phyloP scores from a whole-genome alignment of 176 grass and related monocot genomes.

The Echinochloa phyllopogon region DNA sequence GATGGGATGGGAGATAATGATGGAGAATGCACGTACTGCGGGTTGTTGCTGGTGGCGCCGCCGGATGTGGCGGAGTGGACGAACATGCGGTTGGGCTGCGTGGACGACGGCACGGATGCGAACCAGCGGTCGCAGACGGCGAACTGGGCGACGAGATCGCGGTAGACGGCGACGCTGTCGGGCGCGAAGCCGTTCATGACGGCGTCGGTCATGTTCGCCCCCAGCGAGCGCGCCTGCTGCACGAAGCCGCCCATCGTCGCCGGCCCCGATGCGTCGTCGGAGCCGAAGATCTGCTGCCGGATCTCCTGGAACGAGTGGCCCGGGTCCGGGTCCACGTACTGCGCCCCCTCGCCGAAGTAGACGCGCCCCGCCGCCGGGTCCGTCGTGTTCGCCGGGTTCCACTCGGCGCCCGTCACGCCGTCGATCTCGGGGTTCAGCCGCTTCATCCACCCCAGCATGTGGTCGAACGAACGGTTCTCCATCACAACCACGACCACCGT shows the following conservation, averaged over 20 bases:
- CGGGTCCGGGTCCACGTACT: slow-evolving; percentile 94
- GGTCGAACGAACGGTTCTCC: slow-evolving; percentile 99
- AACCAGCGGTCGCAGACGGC: slow-evolving; percentile 96
- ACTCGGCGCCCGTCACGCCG: slow-evolving; percentile 74
- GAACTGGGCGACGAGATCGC: slow-evolving; percentile 78
- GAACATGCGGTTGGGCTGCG: slow-evolving; percentile 90
- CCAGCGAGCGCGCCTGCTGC: slow-evolving; percentile 80
- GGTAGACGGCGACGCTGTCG: slow-evolving; percentile 84
- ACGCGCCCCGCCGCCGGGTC: slow-evolving; percentile 60
- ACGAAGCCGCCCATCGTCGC: slow-evolving; percentile 86
- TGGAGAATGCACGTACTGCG: slow-evolving; percentile 40
- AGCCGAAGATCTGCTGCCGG: slow-evolving; percentile 92
- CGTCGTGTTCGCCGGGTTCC: slow-evolving; percentile 65
- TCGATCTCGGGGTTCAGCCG: slow-evolving; percentile 81
- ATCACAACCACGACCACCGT: slow-evolving; percentile 93
- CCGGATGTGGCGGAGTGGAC: slow-evolving; percentile 88
- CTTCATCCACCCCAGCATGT: slow-evolving; percentile 99
- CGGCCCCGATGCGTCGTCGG: slow-evolving; percentile 55
- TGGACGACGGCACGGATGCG: slow-evolving; percentile 86
- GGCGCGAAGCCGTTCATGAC: slow-evolving; percentile 91
- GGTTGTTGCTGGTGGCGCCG: slow-evolving; percentile 87
- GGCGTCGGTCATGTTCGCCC: slow-evolving; percentile 63
- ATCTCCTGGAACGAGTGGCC: slow-evolving; percentile 98
- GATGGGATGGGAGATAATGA: too few relatives aligned
- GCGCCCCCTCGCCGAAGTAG: slow-evolving; percentile 78